Percentiles rank a stretch among this genome's conserved stretches.
Evolutionary conservation across 495 filamentous ascomycete species (phyloP).

Genomic region (Tuber magnatum): DNA sequence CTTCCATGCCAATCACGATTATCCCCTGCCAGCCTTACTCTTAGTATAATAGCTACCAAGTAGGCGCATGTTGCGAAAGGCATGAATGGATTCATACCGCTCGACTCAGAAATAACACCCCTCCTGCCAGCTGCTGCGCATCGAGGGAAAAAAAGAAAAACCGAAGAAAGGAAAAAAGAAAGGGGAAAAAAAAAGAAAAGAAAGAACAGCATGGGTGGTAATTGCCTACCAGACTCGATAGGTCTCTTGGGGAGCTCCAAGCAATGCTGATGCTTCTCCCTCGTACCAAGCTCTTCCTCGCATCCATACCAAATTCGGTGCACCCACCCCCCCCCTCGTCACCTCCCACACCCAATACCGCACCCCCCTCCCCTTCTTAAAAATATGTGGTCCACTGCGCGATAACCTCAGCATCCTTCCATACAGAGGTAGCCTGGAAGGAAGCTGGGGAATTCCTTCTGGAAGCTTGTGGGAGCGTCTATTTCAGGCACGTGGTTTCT

Average conservation of each 20-base stretch:
- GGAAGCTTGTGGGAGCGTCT: not conserved
- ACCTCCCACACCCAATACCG: not conserved
- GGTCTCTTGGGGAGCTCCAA: not conserved
- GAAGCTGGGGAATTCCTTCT: not conserved
- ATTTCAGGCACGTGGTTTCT: slow-evolving; percentile 1
- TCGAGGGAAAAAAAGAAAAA: not conserved
- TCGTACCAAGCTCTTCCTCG: not conserved
- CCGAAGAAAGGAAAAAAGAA: not conserved
- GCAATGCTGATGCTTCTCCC: not conserved
- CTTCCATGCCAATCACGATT: too few relatives aligned
- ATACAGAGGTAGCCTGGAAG: not conserved
- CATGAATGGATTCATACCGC: too few relatives aligned
- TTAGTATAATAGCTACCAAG: not conserved
- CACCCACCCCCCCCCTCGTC: not conserved
- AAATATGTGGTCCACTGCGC: not conserved
- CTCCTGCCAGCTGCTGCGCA: not conserved
- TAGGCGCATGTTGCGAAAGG: too few relatives aligned
- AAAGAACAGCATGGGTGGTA: not conserved
- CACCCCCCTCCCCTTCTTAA: not conserved
- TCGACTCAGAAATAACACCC: not conserved
- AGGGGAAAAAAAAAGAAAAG: not conserved
- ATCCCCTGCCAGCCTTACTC: not conserved
- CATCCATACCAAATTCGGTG: not conserved
- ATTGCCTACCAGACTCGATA: not conserved
- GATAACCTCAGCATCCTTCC: not conserved